Conservation (phyloP, 345 rosid species). For the Anastatica hierochuntica region DNA sequence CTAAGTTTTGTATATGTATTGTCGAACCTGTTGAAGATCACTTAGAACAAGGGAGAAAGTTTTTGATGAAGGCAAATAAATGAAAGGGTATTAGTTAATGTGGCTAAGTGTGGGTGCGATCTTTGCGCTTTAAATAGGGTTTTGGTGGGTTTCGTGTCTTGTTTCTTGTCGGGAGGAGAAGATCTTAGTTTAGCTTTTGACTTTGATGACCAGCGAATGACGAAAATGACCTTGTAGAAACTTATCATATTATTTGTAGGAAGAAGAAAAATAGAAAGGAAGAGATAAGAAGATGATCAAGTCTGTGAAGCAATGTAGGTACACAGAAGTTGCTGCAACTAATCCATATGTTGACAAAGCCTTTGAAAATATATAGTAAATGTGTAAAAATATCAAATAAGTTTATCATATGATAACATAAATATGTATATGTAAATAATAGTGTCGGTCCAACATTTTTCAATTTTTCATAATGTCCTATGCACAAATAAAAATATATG, state of each 20-base stretch:
- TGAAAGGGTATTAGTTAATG: conserved; percentile 7
- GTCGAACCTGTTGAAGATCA: conserved; percentile 18
- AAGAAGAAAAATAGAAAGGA: conserved; percentile 11
- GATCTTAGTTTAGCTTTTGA: conserved; percentile 21
- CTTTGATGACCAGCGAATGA: conserved; percentile 3
- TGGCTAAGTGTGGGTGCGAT: conserved; percentile 1
- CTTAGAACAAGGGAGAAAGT: conserved; percentile 5
- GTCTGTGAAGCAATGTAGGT: conserved; percentile 28
- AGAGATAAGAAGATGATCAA: conserved; percentile 19
- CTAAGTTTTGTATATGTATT: not conserved
- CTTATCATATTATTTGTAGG: conserved; percentile 3
- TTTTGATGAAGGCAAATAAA: conserved; percentile 2
- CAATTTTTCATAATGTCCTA: too few relatives aligned
- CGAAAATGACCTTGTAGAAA: conserved; percentile 12
- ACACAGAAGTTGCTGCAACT: conserved; percentile 32
- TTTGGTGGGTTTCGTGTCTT: conserved; percentile 13
- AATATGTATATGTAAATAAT: too few relatives aligned
- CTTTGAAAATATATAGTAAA: too few relatives aligned
- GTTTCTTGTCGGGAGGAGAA: conserved; percentile 25
- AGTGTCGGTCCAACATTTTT: too few relatives aligned
- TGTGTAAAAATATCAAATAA: too few relatives aligned
- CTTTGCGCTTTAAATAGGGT: conserved; percentile 19
- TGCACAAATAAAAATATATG: too few relatives aligned
- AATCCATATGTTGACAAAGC: conserved; percentile 33
- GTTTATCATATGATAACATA: too few relatives aligned